Evolutionary conservation across 2,329 filamentous ascomycete species (phyloP), one percentile per base, ranked within the genome.

Genomic region (Hymenoscyphus fructigenus): DNA sequence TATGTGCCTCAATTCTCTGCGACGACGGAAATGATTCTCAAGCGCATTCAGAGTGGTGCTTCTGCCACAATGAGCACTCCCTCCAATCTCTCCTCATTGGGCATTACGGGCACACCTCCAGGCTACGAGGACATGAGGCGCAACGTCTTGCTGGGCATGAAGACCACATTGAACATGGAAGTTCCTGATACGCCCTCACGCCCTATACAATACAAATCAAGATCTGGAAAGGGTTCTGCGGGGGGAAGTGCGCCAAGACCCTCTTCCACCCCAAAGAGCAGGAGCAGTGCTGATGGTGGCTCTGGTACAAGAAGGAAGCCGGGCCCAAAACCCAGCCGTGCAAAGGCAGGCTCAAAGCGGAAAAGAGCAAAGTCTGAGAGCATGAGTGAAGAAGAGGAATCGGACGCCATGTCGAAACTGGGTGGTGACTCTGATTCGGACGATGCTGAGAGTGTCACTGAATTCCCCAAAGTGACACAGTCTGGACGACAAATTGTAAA

Each of bases 401-500:
- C 72, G 32, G 73, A 61, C 55, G 64, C 53, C 55, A 73, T 76
- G 71, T 75, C 72, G 5, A 72, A 72, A 47, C 61, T 76, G 17
- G 73, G 73, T 26, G 76, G 75, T 59, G 78, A 79, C 60, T 79
- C 76, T 9, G 75, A 78, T 61, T 74, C 78, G 2, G 74, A 75
- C 20, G 71, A 68, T 60, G 67, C 70, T 17, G 78, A 78, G 44
- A 76, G 81, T 58, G 81, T 84, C 67, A 84, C 84, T 9, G 69
- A 70, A 53, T 79, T 85, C 20, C 83, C 85, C 3, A 91, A 87
- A 34, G 88, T 85, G 74, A 93, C 91, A 10, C 91, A 92, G 74
- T 93, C 90, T 23, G 91, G 91, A 44, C 85, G 91, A 67, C 86
- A 88, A 65, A 84, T 92, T 41, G 87, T 85, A 66, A 89, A 88